Base-by-base conservation (phyloP, 345 rosid genomes). In the Arabidopsis suecica region DNA sequence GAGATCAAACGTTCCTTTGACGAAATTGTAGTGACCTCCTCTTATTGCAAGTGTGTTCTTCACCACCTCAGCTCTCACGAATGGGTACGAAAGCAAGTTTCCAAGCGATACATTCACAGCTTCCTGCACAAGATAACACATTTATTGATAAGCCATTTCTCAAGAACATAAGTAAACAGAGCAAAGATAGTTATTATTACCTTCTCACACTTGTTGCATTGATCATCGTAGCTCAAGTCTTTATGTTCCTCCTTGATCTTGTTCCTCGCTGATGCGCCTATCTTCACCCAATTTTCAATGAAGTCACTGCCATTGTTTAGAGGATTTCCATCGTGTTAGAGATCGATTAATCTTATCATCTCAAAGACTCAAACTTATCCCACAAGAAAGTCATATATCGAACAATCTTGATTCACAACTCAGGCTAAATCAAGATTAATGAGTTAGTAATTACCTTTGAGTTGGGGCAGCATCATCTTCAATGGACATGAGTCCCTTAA, bases 401-500 rank as follows among this genome's bases (percentile, higher is more conserved):
- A 25, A 25, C 28, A 25, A 25, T 22, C 23, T 49, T 62, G 14
- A 49, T 28, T 90, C 86, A 57, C 11, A 82, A 4, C 83, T 51
- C 4, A 18, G 1, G 8, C 8, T 5, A 41, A 41, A 42, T 20
- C 5, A 54, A 55, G 57, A 57, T 16, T 6, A 54, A 20, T 40
- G 28, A 59, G 14, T 1, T 59, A 7, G 4, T 2, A 9, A 2
- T 61, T 66, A 69, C 76, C 76, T 74, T 8, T 75, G 57, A 59
- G 77, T 48, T 22, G 80, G 76, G 13, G 83, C 76, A 63, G 73
- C 74, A 41, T 91, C 97, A 48, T 48, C 84, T 16, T 87, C 83
- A 86, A 92, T 74, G 60, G 91, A 81, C 98, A 94, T 91, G 37
- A 94, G 91, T 30, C 98, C 98, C 82, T 94, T 94, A 71, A 94